Evolutionary conservation across 2,329 filamentous ascomycete genomes (phyloP).

Genomic region (Erysiphe pulchra): DNA sequence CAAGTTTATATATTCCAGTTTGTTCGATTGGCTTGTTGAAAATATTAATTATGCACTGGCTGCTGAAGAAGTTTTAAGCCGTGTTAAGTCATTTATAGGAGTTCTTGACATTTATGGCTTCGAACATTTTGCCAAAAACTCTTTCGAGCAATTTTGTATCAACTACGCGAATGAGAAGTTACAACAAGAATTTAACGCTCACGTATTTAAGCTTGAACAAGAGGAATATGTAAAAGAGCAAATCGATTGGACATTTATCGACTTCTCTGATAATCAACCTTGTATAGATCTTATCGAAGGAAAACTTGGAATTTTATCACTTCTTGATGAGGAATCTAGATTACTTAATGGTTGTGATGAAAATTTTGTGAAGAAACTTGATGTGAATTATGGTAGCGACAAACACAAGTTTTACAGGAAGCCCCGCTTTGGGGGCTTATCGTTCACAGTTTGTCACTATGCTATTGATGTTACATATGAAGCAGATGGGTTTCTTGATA

Average conservation of each 20-base stretch:
- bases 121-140: conserved; percentile 98
- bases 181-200: conserved; percentile 97
- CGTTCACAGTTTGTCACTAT: conserved; percentile 97
- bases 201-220: conserved; percentile 97
- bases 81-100: conserved; percentile 79
- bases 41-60: conserved; percentile 81
- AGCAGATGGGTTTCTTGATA: conserved; percentile 97
- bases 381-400: conserved; percentile 71
- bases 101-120: conserved; percentile 99
- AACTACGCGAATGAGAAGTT: conserved; percentile 99
- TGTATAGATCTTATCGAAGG: conserved; percentile 97
- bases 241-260: conserved; percentile 98
- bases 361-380: conserved; percentile 85
- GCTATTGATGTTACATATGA: conserved; percentile 96
- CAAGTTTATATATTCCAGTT: conserved; percentile 93
- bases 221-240: conserved; percentile 90
- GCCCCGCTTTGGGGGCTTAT: conserved; percentile 85
- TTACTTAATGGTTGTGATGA: conserved; percentile 94
- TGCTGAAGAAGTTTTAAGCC: conserved; percentile 59
- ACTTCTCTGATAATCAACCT: conserved; percentile 96
- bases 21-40: conserved; percentile 99
- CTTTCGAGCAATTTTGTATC: conserved; percentile 98
- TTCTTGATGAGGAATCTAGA: conserved; percentile 88
- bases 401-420: conserved; percentile 99
- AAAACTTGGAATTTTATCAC: conserved; percentile 74